phyloP scores from a whole-genome alignment of 2,329 filamentous ascomycete species.

The Clarireedia paspali region DNA sequence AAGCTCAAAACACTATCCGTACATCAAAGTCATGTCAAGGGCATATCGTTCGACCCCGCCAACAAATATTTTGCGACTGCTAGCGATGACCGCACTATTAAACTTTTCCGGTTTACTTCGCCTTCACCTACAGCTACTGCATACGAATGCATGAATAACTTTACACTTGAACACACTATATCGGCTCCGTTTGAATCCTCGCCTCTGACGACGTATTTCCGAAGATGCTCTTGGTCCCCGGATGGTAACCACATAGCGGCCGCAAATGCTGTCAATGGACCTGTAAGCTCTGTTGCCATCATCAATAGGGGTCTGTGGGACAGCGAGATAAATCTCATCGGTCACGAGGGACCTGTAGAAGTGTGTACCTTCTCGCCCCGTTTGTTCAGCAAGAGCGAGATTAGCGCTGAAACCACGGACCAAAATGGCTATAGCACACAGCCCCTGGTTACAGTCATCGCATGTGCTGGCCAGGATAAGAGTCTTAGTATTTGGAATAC shows the following conservation, averaged over 20 bases:
- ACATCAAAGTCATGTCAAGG: conserved; percentile 97
- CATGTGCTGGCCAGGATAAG: conserved; percentile 94
- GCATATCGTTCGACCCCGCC: conserved; percentile 95
- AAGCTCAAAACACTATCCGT: conserved; percentile 90
- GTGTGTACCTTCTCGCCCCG: conserved; percentile 95
- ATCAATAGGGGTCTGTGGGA: conserved; percentile 90
- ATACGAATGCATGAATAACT: conserved; percentile 95
- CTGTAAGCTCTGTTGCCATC: conserved; percentile 93
- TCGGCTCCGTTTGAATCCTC: conserved; percentile 80
- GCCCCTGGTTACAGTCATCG: conserved; percentile 78
- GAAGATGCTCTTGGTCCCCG: conserved; percentile 93
- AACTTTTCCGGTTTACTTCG: conserved; percentile 90
- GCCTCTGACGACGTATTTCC: conserved; percentile 92
- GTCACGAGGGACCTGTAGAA: conserved; percentile 93
- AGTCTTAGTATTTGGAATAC: conserved; percentile 97
- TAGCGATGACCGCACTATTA: conserved; percentile 93
- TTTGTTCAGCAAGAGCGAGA: conserved; percentile 69
- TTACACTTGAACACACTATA: conserved; percentile 89
- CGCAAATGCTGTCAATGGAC: conserved; percentile 93
- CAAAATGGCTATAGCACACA: conserved; percentile 40
- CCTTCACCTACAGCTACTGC: conserved; percentile 85
- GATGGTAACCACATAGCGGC: conserved; percentile 96
- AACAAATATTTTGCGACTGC: conserved; percentile 99
- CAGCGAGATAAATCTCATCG: conserved; percentile 93
- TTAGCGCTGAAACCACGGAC: conserved; percentile 40